Conservation (phyloP, 83 land plant genomes). For the Diphasiastrum complanatum region DNA sequence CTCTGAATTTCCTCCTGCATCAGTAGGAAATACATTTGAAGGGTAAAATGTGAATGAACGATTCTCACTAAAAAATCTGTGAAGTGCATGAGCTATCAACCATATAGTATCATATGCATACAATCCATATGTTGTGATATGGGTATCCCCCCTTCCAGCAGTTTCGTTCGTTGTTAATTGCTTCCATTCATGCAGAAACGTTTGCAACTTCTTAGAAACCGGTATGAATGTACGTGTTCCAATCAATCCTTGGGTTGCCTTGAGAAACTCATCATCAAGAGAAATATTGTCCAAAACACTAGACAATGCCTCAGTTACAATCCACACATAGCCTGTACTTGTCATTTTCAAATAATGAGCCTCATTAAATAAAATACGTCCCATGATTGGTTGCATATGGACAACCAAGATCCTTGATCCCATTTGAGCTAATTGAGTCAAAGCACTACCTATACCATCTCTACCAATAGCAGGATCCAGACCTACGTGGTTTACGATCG, state of each 20-base stretch:
- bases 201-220: neutral
- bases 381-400: slow-evolving; percentile 6
- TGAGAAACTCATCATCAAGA: neutral
- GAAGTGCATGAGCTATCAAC: slow-evolving; percentile 13
- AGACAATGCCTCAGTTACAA: too few relatives aligned
- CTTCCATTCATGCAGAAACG: neutral
- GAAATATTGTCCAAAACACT: neutral
- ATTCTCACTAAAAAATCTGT: neutral
- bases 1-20: too few relatives aligned
- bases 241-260: slow-evolving; percentile 11
- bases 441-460: too few relatives aligned
- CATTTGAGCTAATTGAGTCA: too few relatives aligned
- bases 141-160: neutral
- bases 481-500: neutral
- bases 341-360: slow-evolving; percentile 2
- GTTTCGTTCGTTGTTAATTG: neutral
- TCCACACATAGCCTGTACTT: slow-evolving; percentile 13
- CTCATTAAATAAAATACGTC: neutral
- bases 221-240: slow-evolving; percentile 5
- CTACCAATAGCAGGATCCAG: slow-evolving; percentile 9
- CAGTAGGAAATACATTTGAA: too few relatives aligned
- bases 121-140: neutral
- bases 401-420: too few relatives aligned
- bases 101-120: slow-evolving; percentile 10
- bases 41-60: slow-evolving; percentile 7